Conservation (phyloP, 768 basidiomycete genomes). For the Boletus subparvulus region DNA sequence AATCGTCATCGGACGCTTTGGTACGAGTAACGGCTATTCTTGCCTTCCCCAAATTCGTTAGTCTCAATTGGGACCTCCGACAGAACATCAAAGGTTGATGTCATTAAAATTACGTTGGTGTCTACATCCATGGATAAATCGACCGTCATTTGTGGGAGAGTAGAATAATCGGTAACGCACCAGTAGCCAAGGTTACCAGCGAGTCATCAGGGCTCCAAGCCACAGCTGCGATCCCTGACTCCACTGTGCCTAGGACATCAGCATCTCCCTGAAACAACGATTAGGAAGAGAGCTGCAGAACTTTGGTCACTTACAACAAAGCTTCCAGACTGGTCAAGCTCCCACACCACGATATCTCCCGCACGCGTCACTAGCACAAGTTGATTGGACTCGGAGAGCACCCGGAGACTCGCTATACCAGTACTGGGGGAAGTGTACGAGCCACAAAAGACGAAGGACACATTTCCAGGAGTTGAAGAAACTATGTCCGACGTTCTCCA, state of each 20-base stretch:
- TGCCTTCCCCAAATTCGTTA: constrained; percentile 84
- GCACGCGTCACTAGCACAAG: constrained; percentile 67
- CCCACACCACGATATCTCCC: constrained; percentile 79
- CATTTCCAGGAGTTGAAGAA: constrained; percentile 9
- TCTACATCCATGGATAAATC: constrained; percentile 46
- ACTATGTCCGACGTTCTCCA: constrained; percentile 42
- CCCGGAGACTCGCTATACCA: constrained; percentile 63
- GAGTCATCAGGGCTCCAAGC: constrained; percentile 93
- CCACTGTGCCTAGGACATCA: constrained; percentile 85
- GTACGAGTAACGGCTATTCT: constrained; percentile 8
- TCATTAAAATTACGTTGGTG: constrained; percentile 84
- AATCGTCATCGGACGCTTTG: constrained; percentile 9
- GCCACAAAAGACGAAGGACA: constrained; percentile 23
- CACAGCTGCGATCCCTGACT: constrained; percentile 78
- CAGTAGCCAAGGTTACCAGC: constrained; percentile 78
- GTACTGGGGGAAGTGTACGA: constrained; percentile 21
- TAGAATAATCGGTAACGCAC: constrained; percentile 36
- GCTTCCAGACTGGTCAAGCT: constrained; percentile 47
- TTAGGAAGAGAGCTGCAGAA: constrained; percentile 4
- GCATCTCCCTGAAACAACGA: constrained; percentile 27
- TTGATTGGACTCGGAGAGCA: constrained; percentile 68
- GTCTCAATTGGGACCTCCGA: constrained; percentile 74
- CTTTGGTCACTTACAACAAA: constrained; percentile 39
- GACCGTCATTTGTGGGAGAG: not conserved
- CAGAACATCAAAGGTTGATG: constrained; percentile 82